Evolutionary conservation across 2,329 filamentous ascomycete species (phyloP), one percentile per base, ranked within the genome.

Genomic region (Sporothrix phasma): DNA sequence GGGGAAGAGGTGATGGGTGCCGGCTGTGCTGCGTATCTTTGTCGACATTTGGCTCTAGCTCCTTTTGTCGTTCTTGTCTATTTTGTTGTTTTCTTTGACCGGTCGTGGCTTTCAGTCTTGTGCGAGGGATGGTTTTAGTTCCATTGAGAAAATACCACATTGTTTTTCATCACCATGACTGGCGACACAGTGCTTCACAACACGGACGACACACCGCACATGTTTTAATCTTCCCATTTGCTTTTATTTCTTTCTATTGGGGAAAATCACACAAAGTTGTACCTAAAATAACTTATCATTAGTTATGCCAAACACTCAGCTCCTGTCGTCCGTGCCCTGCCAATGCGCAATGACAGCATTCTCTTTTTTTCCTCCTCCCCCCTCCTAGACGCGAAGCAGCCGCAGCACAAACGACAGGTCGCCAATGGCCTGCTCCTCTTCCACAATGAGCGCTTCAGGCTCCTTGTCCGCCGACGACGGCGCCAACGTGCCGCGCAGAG

Each of bases 401-500:
- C 64, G 65, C 63, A 69, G 62, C 39, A 66, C 61, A 67, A 69
- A 69, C 24, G 68, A 58, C 62, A 69, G 62, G 29, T 69, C 68
- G 61, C 68, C 68, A 46, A 69, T 66, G 39, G 67, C 61, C 59
- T 94, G 89, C 72, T 93, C 88, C 76, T 96, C 91, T 75, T 95
- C 85, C 47, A 83, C 79, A 72, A 96, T 92, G 63, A 92, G 76
- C 45, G 78, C 80, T 65, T 84, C 81, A 66, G 84, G 75, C 75
- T 71, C 65, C 53, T 45, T 80, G 68, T 68, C 73, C 43, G 83
- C 85, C 63, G 85, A 82, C 66, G 84, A 85, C 64, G 85, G 83
- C 66, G 93, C 89, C 61, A 96, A 77, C 22, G 89, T 88, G 71
- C 91, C 82, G 67, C 91, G 82, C 69, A 96, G 75, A 24, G 86